phyloP scores from a whole-genome alignment of 2,329 filamentous ascomycete genomes.

The Huntiella abstrusa region DNA sequence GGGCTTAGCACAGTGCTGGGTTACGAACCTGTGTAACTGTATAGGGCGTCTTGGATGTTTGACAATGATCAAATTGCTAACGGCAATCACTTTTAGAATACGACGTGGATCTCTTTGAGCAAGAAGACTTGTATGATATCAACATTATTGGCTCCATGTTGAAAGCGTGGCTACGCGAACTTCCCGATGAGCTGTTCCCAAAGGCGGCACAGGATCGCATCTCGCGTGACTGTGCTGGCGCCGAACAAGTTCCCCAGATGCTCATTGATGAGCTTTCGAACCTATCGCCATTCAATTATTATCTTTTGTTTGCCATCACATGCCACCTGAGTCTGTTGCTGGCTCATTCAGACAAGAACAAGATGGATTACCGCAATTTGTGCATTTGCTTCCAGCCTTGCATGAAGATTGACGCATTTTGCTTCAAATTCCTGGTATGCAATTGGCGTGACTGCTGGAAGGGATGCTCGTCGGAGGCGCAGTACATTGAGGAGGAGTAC shows the following conservation, averaged over 20 bases:
- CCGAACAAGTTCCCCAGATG: conserved; percentile 64
- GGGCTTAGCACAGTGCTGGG: background rate
- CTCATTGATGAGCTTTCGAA: conserved; percentile 83
- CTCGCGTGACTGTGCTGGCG: conserved; percentile 57
- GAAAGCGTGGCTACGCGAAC: conserved; percentile 83
- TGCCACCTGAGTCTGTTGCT: conserved; percentile 85
- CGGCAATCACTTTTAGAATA: conserved; percentile 33
- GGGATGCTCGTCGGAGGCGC: conserved; percentile 78
- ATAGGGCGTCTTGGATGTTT: too few relatives aligned
- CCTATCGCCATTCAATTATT: conserved; percentile 93
- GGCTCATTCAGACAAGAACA: conserved; percentile 86
- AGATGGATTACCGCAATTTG: conserved; percentile 91
- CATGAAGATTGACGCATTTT: conserved; percentile 88
- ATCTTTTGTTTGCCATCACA: conserved; percentile 90
- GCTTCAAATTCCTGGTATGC: conserved; percentile 86
- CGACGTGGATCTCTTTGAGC: conserved; percentile 79
- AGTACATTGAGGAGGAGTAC: conserved; percentile 54
- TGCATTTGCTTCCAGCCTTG: conserved; percentile 96
- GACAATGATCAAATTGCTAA: background rate
- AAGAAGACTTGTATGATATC: conserved; percentile 79
- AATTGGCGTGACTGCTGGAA: conserved; percentile 97
- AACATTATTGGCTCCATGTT: conserved; percentile 94
- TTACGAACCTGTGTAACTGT: background rate
- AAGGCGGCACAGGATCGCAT: conserved; percentile 67
- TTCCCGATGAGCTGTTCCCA: conserved; percentile 88